Conservation (phyloP, 1,284 basidiomycete species). For the Xerocomus subilludens region DNA sequence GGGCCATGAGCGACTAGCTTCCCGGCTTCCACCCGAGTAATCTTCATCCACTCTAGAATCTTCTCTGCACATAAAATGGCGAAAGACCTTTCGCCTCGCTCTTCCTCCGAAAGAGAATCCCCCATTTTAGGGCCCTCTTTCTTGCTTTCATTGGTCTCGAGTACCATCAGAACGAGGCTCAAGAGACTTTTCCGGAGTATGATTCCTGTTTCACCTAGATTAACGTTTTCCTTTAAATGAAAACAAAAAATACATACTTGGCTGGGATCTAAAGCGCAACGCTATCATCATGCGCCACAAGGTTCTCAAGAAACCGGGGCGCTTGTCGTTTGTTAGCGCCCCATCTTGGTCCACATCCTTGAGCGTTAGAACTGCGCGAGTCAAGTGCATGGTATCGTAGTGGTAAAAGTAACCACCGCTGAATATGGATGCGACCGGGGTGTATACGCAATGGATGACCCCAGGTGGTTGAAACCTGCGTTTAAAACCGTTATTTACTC, state of each 20-base stretch:
- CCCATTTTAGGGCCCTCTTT: no score
- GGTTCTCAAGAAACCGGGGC: neutral
- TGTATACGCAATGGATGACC: conserved; percentile 25
- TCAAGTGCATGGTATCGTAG: conserved; percentile 30
- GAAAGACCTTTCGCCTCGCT: no score
- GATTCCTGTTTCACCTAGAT: neutral
- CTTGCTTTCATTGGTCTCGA: no score
- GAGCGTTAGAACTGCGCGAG: neutral
- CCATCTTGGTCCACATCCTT: neutral
- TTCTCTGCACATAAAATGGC: no score
- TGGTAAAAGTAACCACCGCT: conserved; percentile 31
- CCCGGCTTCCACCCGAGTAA: no score
- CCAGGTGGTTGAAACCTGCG: conserved; percentile 31
- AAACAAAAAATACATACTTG: no score
- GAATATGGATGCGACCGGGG: conserved; percentile 16
- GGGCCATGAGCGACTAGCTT: no score
- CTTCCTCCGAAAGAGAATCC: no score
- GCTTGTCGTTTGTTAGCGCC: conserved; percentile 8
- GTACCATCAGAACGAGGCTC: neutral
- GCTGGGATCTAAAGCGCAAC: conserved; percentile 20
- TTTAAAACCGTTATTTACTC: neutral
- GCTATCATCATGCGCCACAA: conserved; percentile 26
- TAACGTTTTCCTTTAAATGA: neutral
- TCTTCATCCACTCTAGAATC: no score
- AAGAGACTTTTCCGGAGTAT: neutral